Evolutionary conservation across 371 early-diverging fungal species (phyloP).

Genomic region (Mucor plumbeus): DNA sequence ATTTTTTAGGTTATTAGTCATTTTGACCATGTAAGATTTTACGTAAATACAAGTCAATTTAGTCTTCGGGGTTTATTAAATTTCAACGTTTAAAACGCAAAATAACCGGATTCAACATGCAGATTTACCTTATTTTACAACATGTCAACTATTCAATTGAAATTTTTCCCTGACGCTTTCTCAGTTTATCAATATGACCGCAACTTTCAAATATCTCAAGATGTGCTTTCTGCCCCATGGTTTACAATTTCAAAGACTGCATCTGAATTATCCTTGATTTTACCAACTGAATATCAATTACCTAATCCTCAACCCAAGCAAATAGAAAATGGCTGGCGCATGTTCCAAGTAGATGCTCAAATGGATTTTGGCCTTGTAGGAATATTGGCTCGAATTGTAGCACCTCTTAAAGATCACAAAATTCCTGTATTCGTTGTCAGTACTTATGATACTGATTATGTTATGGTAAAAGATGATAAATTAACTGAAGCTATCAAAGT

Average conservation of each 20-base stretch:
- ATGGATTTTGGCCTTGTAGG: conserved; percentile 82
- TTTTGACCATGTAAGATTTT: not conserved
- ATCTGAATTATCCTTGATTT: conserved; percentile 62
- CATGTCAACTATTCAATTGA: conserved; percentile 31
- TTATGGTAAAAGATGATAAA: conserved; percentile 71
- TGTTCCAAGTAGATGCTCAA: conserved; percentile 69
- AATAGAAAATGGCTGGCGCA: conserved; percentile 61
- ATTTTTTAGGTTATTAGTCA: too few relatives aligned
- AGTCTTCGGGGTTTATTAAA: not conserved
- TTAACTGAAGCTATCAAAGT: conserved; percentile 20
- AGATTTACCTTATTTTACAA: not conserved
- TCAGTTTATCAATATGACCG: conserved; percentile 42
- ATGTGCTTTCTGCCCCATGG: conserved; percentile 44
- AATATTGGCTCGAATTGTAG: conserved; percentile 65
- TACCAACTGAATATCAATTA: conserved; percentile 41
- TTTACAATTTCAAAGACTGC: conserved; percentile 63
- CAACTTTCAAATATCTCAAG: conserved; percentile 11
- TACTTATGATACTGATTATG: conserved; percentile 83
- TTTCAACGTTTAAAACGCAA: not conserved
- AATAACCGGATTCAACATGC: not conserved
- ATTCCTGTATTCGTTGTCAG: conserved; percentile 77
- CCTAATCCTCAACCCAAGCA: conserved; percentile 41
- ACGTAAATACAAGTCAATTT: conserved; percentile 11
- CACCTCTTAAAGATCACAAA: conserved; percentile 58
- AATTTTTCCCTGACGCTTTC: conserved; percentile 43